A percentile compares a stretch with the other conserved stretches of the same genome.
These are phyloP conservation scores for Aureobasidium sp. DNA, from an alignment of 2,329 filamentous ascomycete genomes.

Conservation along the genomic window DNA sequence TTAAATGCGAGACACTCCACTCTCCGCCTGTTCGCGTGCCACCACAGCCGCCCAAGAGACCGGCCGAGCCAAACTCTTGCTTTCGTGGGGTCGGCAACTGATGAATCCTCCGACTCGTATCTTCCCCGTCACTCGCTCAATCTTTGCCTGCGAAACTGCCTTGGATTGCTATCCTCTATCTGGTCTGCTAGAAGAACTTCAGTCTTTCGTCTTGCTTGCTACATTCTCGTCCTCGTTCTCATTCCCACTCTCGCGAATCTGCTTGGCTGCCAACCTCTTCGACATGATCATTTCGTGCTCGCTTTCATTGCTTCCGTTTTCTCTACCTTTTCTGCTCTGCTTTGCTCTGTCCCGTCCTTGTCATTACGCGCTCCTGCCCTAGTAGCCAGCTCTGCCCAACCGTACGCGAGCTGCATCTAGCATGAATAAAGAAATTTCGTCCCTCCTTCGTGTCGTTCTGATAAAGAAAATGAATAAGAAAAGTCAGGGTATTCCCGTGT, in stretches of 20 bases:
- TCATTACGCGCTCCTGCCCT: neutral
- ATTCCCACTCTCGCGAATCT: neutral
- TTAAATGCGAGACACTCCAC: slow-evolving; percentile 5
- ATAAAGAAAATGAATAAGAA: neutral
- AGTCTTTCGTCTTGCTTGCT: neutral
- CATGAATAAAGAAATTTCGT: neutral
- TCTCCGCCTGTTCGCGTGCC: neutral
- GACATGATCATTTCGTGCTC: neutral
- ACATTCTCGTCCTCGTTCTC: neutral
- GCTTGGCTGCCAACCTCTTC: neutral
- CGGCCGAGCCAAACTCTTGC: neutral
- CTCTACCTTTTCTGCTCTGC: neutral
- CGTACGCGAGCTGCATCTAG: neutral
- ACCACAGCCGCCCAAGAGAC: neutral
- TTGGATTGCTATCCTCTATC: neutral
- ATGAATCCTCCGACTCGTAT: neutral
- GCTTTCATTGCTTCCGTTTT: neutral
- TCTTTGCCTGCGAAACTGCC: neutral
- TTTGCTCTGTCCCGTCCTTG: neutral
- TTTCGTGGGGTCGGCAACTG: neutral
- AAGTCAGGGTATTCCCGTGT: neutral
- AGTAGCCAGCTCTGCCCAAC: neutral
- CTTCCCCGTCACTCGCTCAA: neutral
- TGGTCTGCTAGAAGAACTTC: neutral
- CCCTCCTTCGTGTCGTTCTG: neutral